Evolutionary conservation across 108 stramenopile genomes (phyloP).

Genomic region (Stephanodiscus minutulus): DNA sequence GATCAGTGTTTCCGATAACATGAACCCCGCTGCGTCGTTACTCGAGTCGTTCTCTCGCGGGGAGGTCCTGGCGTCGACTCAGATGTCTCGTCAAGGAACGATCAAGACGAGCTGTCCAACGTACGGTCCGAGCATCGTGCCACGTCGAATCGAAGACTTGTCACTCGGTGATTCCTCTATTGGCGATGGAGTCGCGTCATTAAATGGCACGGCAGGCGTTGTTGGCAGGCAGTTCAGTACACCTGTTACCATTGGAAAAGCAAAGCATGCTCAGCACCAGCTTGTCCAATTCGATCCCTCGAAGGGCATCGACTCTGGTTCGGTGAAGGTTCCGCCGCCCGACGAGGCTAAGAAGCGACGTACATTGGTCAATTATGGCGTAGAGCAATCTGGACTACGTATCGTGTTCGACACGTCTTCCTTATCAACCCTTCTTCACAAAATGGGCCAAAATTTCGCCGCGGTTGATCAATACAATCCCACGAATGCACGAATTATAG

Average conservation of each 20-base stretch:
- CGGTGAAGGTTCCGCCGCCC: slow-evolving; percentile 13
- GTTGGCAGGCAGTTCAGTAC: slow-evolving; percentile 4
- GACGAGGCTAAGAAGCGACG: slow-evolving; percentile 38
- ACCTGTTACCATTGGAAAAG: slow-evolving; percentile 13
- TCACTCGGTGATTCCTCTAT: slow-evolving; percentile 2
- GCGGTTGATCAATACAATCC: slow-evolving; percentile 23
- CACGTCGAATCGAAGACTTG: slow-evolving; percentile 15
- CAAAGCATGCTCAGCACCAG: slow-evolving; percentile 33
- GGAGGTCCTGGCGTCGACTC: not conserved
- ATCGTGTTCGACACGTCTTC: slow-evolving; percentile 29
- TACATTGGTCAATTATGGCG: slow-evolving; percentile 16
- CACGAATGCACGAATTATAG: slow-evolving; percentile 27
- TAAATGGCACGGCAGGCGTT: not conserved
- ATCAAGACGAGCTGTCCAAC: slow-evolving; percentile 35
- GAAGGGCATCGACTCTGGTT: not conserved
- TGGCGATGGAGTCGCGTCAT: not conserved
- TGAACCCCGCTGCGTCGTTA: slow-evolving; percentile 17
- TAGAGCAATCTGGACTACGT: slow-evolving; percentile 15
- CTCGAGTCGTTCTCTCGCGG: slow-evolving; percentile 10
- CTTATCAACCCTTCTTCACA: slow-evolving; percentile 18
- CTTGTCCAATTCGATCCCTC: slow-evolving; percentile 28
- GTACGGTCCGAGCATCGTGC: slow-evolving; percentile 43
- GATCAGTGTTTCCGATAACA: slow-evolving; percentile 19
- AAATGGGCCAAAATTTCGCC: slow-evolving; percentile 29
- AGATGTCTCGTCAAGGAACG: slow-evolving; percentile 11